Base-by-base conservation (phyloP, 1,139 yeast genomes). In the Pichia sp. region DNA sequence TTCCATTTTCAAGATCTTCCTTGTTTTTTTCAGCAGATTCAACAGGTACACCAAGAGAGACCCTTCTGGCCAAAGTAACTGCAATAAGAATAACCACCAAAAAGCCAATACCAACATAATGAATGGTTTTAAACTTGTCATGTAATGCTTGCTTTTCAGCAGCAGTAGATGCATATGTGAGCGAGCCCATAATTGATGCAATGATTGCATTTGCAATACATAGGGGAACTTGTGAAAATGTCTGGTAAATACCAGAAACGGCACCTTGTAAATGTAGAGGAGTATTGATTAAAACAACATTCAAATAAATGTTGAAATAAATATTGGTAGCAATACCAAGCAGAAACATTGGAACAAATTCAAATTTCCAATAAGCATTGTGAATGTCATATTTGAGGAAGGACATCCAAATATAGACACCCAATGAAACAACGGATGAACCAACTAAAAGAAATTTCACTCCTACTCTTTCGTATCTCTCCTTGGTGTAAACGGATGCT, bases 241-340 rank as follows among this genome's bases (percentile, higher is more conserved):
- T 60, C 42, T 57, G 61, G 36, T 56, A 53, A 27, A 64, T 51
- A 3, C 65, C 68, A 5, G 60, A 53, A 3, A 65, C 64, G 29
- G 54, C 56, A 16, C 66, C 66, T 37, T 64, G 66, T 23, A 61
- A 49, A 41, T 62, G 62, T 4, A 49, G 37, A 3, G 68, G 68
- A 6, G 67, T 60, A n/a, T 49, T 48, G 3, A 57, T 52, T 35
- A 63, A 49, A 16, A 62, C 49, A 7, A 58, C 53, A 35, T 42
- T 48, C 26, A 49, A 31, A 35, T 54, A 56, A 5, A 55, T 49
- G 36, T 52, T 51, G 42, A 52, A 56, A 40, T 46, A 55, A 11
- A 52, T 34, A 40, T 54, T 52, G 7, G 49, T 36, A 36, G 48
- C 48, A 36, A 38, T 36, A 1, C 60, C 58, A 36, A 39, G 45